Evolutionary conservation across 805 yeast species (phyloP).

Genomic region (Scheffersomyces lignosus): DNA sequence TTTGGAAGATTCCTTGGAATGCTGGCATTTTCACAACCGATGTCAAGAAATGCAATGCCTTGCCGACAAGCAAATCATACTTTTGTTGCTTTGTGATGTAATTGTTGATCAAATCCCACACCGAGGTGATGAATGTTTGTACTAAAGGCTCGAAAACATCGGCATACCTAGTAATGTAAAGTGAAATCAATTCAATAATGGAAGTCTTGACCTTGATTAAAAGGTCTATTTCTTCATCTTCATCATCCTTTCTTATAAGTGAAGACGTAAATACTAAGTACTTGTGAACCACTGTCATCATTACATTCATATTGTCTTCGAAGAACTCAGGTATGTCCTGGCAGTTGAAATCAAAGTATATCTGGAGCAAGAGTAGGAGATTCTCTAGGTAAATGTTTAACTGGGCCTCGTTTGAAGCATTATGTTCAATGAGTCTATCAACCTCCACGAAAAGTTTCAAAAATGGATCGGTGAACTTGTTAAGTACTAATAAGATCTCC

Average conservation of each 20-base stretch:
- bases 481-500: constrained; percentile 85
- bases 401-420: constrained; percentile 45
- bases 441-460: constrained; percentile 64
- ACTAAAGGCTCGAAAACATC: constrained; percentile 85
- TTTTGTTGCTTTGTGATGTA: constrained; percentile 68
- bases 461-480: constrained; percentile 80
- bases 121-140: constrained; percentile 72
- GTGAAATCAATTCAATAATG: constrained; percentile 79
- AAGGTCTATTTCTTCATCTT: constrained; percentile 68
- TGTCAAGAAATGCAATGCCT: constrained; percentile 77
- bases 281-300: constrained; percentile 81
- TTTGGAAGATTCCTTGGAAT: constrained; percentile 61
- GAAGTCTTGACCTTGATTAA: constrained; percentile 74
- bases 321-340: constrained; percentile 98
- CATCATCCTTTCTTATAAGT: constrained; percentile 54
- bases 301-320: constrained; percentile 79
- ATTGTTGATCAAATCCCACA: constrained; percentile 72
- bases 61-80: constrained; percentile 81
- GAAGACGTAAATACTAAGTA: constrained; percentile 65
- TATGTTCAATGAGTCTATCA: constrained; percentile 59
- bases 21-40: constrained; percentile 72
- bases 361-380: constrained; percentile 67
- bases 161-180: constrained; percentile 87
- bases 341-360: constrained; percentile 91
- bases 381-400: constrained; percentile 66